Evolutionary conservation across 805 yeast species (phyloP).

Genomic region (Kazachstania viticola): DNA sequence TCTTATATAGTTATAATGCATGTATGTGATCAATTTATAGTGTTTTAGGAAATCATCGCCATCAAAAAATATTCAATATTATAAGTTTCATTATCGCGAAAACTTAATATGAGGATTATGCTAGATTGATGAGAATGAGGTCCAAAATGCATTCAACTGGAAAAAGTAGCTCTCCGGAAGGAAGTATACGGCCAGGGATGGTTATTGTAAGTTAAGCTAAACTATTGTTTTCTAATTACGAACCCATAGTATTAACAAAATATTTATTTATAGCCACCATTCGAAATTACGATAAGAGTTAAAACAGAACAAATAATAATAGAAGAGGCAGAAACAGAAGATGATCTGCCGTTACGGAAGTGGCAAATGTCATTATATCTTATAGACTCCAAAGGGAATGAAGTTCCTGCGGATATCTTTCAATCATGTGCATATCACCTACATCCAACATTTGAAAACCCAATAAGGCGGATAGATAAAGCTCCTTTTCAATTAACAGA

Average conservation of each 20-base stretch:
- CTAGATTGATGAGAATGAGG: too few species aligned
- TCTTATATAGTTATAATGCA: too few species aligned
- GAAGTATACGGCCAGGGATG: too few species aligned
- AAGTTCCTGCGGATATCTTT: conserved; percentile 68
- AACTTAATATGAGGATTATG: too few species aligned
- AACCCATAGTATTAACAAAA: not conserved
- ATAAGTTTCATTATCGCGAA: too few species aligned
- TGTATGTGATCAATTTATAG: too few species aligned
- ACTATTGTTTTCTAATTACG: not conserved
- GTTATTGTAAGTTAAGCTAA: too few species aligned
- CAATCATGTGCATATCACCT: conserved; percentile 80
- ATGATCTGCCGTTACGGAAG: conserved; percentile 78
- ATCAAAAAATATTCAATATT: too few species aligned
- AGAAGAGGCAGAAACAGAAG: conserved; percentile 29
- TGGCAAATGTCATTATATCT: conserved; percentile 73
- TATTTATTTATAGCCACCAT: not conserved
- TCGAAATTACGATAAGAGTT: conserved; percentile 35
- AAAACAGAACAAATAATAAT: conserved; percentile 75
- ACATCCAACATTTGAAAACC: conserved; percentile 87
- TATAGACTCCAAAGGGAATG: conserved; percentile 67
- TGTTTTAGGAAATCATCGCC: too few species aligned
- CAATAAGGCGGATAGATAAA: conserved; percentile 57
- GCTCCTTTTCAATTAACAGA: conserved; percentile 80
- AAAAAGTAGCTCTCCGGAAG: too few species aligned
- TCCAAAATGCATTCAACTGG: too few species aligned